These are phyloP conservation scores for Aspergillus steynii DNA, from an alignment of 495 filamentous ascomycete genomes.

Conservation along the genomic window DNA sequence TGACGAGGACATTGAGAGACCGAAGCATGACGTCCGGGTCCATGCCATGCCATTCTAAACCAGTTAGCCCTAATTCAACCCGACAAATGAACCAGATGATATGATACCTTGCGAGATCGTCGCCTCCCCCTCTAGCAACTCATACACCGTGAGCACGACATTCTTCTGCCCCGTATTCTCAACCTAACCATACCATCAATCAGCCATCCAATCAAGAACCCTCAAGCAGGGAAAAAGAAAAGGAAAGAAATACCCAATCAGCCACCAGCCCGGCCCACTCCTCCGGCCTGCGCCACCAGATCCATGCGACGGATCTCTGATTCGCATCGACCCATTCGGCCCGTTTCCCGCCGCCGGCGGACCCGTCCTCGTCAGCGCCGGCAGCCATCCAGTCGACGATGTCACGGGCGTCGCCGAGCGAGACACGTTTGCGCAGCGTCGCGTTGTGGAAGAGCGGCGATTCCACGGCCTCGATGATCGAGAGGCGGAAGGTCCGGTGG, in stretches of 20 bases:
- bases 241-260: constrained; percentile 54
- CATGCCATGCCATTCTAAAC: constrained; percentile 82
- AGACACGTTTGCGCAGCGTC: constrained; percentile 55
- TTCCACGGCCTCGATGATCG: constrained; percentile 60
- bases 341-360: constrained; percentile 46
- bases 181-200: constrained; percentile 42
- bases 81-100: constrained; percentile 6
- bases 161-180: constrained; percentile 74
- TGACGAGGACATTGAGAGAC: constrained; percentile 76
- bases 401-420: constrained; percentile 59
- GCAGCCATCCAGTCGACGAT: constrained; percentile 73
- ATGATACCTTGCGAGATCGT: constrained; percentile 56
- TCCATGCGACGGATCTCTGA: constrained; percentile 50
- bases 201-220: too few species aligned
- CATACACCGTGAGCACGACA: constrained; percentile 74
- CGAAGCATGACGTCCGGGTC: constrained; percentile 76
- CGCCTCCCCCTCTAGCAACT: constrained; percentile 67
- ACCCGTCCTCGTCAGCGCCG: constrained; percentile 55
- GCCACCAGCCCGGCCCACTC: constrained; percentile 69
- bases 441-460: constrained; percentile 59
- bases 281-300: constrained; percentile 71
- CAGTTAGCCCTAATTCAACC: neutral
- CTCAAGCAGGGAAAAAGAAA: constrained; percentile 4
- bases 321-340: constrained; percentile 66
- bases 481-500: constrained; percentile 70